Evolutionary conservation across 257 asterid species (phyloP), one percentile per base, ranked within the genome.

Genomic region (Solanum gandarillasii): DNA sequence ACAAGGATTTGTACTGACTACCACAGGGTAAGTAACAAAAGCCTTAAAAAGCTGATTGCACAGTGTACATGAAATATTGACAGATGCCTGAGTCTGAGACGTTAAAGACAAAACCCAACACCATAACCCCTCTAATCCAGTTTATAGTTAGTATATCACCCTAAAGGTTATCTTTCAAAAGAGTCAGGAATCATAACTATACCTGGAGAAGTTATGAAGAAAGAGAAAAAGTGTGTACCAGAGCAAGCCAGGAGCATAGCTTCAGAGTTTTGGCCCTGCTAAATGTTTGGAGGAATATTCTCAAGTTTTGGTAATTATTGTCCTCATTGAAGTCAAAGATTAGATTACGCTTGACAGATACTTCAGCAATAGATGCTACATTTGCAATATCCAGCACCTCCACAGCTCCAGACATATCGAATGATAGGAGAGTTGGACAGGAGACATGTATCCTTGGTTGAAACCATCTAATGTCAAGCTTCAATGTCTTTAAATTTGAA

Each of bases 401-500:
- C 52, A 87, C 32, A 83, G 86, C 75, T 13, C 90, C 90, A 32
- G 58, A 11, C 27, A 89, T 67, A 16, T 86, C 81, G 18, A 89
- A 32, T 16, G 90, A 89, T 58, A 87, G 31, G 8, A 84, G 79
- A 62, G 83, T 36, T 74, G 89, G 89, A 87, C 88, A 88, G 29
- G 79, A 41, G 39, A 89, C 38, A 16, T 46, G 68, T 8, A 70
- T 14, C 41, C 84, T 20, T 72, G 14, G 4, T 75, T 27, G 25
- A 25, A 20, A 41, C 38, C 34, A 7, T 32, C 32, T 75, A 83
- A 88, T 27, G 34, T 32, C 71, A 85, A 91, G 86, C 83, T 55
- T 55, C 81, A 87, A 5, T 76, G 71, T 88, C 87, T 85, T 91
- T 62, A 91, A 70, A 68, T 86, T 91, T 1, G 84, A 86, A 52